These are phyloP conservation scores for Naganishia sp. DNA, from an alignment of 1,284 basidiomycete species.

Conservation along the genomic window DNA sequence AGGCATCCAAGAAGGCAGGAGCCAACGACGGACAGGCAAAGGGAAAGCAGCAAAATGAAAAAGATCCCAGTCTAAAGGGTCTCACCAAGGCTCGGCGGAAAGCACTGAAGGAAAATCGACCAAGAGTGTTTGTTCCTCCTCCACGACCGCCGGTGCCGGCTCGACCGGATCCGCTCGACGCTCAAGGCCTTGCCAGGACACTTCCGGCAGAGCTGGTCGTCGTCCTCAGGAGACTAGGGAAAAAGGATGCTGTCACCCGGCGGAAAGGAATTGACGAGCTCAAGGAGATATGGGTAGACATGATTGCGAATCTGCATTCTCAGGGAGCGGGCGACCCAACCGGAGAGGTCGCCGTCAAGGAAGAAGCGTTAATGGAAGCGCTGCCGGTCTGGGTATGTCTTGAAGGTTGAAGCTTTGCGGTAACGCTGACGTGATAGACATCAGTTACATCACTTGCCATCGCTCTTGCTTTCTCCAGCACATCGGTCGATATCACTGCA, in stretches of 20 bases:
- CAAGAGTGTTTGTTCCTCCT: constrained; percentile 79
- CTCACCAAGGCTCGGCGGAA: constrained; percentile 51
- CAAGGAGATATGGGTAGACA: constrained; percentile 64
- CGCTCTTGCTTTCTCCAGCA: constrained; percentile 77
- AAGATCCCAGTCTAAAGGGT: constrained; percentile 42
- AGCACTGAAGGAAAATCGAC: constrained; percentile 62
- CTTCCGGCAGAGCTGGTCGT: constrained; percentile 82
- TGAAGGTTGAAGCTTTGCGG: background rate
- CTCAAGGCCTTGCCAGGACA: constrained; percentile 73
- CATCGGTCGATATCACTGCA: constrained; percentile 72
- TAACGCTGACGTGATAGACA: background rate
- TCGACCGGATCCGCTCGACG: constrained; percentile 87
- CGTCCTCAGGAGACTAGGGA: constrained; percentile 75
- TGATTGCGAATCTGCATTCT: constrained; percentile 51
- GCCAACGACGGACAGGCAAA: constrained; percentile 7
- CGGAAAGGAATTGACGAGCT: constrained; percentile 85
- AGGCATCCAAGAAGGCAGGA: constrained; percentile 34
- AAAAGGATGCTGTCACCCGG: constrained; percentile 90
- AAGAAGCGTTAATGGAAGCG: constrained; percentile 49
- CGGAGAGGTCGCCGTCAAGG: constrained; percentile 45
- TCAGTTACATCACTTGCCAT: constrained; percentile 83
- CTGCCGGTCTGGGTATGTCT: constrained; percentile 81
- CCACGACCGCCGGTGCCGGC: constrained; percentile 82
- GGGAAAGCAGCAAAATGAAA: constrained; percentile 11
- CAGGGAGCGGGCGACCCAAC: constrained; percentile 39